Conservation (phyloP, 768 basidiomycete species). For the Mycena rebaudengoi region DNA sequence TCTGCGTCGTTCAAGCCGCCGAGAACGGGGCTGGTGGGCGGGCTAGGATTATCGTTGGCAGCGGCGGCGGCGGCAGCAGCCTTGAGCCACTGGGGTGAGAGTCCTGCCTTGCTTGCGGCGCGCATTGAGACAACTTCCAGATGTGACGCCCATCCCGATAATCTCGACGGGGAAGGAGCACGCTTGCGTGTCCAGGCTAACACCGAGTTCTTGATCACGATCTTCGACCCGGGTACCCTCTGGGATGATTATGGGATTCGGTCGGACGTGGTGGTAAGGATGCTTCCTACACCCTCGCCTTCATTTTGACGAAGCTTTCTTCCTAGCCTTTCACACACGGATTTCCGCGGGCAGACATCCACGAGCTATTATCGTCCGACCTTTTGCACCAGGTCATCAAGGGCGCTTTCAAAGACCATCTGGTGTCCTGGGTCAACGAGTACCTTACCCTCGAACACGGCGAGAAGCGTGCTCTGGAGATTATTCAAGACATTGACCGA, state of each 20-base stretch:
- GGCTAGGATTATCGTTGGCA: too few relatives aligned
- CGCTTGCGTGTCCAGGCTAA: not conserved
- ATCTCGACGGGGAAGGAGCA: conserved; percentile 5
- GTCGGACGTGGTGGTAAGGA: conserved; percentile 22
- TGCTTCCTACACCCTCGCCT: not conserved
- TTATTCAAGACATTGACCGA: conserved; percentile 37
- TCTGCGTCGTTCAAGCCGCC: not conserved
- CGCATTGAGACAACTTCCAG: too few relatives aligned
- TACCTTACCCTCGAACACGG: conserved; percentile 27
- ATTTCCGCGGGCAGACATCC: conserved; percentile 25
- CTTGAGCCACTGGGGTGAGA: not conserved
- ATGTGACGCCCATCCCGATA: not conserved
- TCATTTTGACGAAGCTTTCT: too few relatives aligned
- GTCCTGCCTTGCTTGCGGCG: not conserved
- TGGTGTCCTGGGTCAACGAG: conserved; percentile 35
- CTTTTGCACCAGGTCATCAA: conserved; percentile 34
- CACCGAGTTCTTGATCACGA: conserved; percentile 8
- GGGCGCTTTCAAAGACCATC: conserved; percentile 28
- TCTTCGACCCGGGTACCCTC: conserved; percentile 9
- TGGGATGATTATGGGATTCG: conserved; percentile 29
- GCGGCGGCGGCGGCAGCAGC: too few relatives aligned
- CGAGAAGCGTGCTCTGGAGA: conserved; percentile 11
- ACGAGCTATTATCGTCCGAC: conserved; percentile 7
- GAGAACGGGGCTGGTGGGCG: not conserved
- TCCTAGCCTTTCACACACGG: conserved; percentile 33